A percentile compares a stretch with the other conserved stretches of the same genome.
phyloP scores from a whole-genome alignment of 176 grass and related monocot genomes.

The Alopecurus myosuroides region DNA sequence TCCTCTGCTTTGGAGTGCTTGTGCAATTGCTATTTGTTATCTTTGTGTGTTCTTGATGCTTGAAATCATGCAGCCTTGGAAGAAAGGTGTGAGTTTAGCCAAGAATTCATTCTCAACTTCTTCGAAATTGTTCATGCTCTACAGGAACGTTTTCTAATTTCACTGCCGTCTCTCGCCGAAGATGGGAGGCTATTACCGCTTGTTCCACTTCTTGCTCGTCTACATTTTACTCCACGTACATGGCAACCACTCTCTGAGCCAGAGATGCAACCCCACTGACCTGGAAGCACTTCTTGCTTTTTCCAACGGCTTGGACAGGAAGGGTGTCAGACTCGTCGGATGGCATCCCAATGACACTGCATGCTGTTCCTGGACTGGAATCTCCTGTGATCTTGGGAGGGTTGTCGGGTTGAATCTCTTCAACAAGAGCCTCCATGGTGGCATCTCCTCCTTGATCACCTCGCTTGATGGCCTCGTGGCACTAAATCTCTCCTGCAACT shows the following conservation, averaged over 20 bases:
- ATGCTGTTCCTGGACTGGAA: slow-evolving; percentile 64
- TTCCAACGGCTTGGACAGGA: slow-evolving; percentile 13
- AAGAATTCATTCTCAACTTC: neutral
- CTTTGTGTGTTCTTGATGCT: neutral
- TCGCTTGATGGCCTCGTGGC: slow-evolving; percentile 40
- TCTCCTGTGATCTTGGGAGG: slow-evolving; percentile 42
- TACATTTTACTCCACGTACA: neutral
- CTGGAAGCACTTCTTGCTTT: slow-evolving; percentile 30
- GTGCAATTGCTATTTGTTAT: neutral
- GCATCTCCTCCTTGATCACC: slow-evolving; percentile 25
- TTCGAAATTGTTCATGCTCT: neutral
- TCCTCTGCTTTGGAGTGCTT: neutral
- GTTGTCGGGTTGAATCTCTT: slow-evolving; percentile 60
- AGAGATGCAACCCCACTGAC: slow-evolving; percentile 35
- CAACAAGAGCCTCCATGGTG: slow-evolving; percentile 47
- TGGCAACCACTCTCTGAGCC: slow-evolving; percentile 16
- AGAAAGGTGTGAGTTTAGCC: neutral
- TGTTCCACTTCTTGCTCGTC: neutral
- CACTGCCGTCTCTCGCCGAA: neutral
- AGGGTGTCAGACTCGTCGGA: neutral
- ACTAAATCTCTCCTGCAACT: slow-evolving; percentile 66
- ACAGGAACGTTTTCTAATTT: neutral
- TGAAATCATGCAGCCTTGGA: neutral
- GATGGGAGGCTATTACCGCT: neutral
- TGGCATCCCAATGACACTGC: slow-evolving; percentile 24